Percentiles rank a stretch among this genome's conserved stretches.
These are phyloP conservation scores for Sporothrix protearum DNA, from an alignment of 2,329 filamentous ascomycete species.

Conservation along the genomic window DNA sequence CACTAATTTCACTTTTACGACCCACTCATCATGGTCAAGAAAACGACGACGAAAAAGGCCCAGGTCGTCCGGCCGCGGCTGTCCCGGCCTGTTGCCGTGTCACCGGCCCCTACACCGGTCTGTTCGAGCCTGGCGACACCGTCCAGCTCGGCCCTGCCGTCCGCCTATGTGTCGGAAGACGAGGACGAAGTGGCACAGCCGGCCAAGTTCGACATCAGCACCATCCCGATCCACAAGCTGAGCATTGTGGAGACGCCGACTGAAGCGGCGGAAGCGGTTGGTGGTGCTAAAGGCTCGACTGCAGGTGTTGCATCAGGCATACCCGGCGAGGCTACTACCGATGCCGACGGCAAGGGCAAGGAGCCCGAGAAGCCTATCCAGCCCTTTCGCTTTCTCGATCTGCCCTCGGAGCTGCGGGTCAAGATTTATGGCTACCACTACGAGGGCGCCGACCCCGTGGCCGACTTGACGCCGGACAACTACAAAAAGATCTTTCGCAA, in stretches of 20 bases:
- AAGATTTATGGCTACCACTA: constrained; percentile 66
- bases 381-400: constrained; percentile 62
- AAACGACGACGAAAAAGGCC: constrained; percentile 10
- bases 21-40: constrained; percentile 18
- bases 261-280: neutral
- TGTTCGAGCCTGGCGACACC: constrained; percentile 38
- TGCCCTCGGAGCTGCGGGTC: constrained; percentile 67
- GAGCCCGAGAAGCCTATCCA: constrained; percentile 31
- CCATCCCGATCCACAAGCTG: constrained; percentile 43
- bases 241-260: constrained; percentile 39
- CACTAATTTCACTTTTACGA: neutral
- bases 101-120: constrained; percentile 34
- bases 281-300: neutral
- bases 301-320: constrained; percentile 15
- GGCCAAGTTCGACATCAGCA: constrained; percentile 31
- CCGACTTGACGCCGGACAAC: constrained; percentile 66
- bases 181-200: constrained; percentile 41
- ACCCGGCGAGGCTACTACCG: neutral
- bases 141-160: constrained; percentile 38
- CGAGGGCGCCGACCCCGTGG: constrained; percentile 47
- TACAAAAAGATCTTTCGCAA: constrained; percentile 58
- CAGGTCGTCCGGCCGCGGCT: constrained; percentile 31
- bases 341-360: neutral
- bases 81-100: constrained; percentile 34
- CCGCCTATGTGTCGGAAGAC: constrained; percentile 39